Percentiles rank a stretch among this genome's conserved stretches.
These are phyloP conservation scores for Fusarium tricinctum DNA, from an alignment of 2,329 filamentous ascomycete species.

Conservation along the genomic window DNA sequence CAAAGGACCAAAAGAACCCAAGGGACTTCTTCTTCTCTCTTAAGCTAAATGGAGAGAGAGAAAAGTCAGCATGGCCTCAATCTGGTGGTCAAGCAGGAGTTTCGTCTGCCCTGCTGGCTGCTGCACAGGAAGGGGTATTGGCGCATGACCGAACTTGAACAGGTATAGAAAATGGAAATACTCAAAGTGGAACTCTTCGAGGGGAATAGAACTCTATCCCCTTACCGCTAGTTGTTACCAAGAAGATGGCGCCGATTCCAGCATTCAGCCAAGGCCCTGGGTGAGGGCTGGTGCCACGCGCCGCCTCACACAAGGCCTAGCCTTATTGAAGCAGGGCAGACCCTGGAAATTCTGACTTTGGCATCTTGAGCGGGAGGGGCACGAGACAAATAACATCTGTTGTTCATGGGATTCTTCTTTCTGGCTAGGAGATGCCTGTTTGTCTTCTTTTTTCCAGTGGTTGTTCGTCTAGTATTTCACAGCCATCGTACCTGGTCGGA, in stretches of 20 bases:
- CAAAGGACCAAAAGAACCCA: not conserved
- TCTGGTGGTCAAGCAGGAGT: not conserved
- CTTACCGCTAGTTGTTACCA: constrained; percentile 48
- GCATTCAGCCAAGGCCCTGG: constrained; percentile 27
- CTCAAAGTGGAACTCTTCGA: constrained; percentile 30
- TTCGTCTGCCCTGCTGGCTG: not conserved
- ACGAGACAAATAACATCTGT: constrained; percentile 32
- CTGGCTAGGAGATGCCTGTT: constrained; percentile 16
- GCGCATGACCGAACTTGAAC: constrained; percentile 14
- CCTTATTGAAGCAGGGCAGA: constrained; percentile 37
- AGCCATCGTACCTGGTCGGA: not conserved
- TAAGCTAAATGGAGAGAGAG: too few species aligned
- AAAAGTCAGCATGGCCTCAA: constrained; percentile 7
- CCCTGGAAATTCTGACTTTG: constrained; percentile 35
- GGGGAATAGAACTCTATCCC: constrained; percentile 23
- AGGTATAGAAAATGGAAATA: constrained; percentile 15
- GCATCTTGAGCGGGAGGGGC: constrained; percentile 34
- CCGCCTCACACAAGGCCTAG: constrained; percentile 30
- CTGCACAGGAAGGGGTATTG: not conserved
- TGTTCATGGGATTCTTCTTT: constrained; percentile 7
- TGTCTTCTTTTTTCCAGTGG: not conserved
- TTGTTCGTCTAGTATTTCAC: constrained; percentile 21
- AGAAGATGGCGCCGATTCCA: constrained; percentile 38
- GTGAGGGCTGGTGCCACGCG: constrained; percentile 38
- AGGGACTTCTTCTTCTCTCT: not conserved